Evolutionary conservation across 2,329 filamentous ascomycete species (phyloP), one percentile per base, ranked within the genome.

Genomic region (Pseudocercospora ulei): DNA sequence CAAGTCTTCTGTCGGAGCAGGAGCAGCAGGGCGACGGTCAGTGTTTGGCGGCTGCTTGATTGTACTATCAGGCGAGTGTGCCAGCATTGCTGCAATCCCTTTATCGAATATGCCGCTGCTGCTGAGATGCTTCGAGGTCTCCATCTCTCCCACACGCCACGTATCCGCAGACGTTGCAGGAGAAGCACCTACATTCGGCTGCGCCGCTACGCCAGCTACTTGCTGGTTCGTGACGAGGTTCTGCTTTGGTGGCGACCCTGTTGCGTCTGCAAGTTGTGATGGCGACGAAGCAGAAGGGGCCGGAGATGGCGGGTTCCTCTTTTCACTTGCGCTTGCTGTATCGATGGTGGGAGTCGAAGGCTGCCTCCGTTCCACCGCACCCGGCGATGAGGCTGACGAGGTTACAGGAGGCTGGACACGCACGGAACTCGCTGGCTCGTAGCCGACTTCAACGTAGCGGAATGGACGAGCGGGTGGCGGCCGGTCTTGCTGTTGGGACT

Each of bases 21-120:
- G 17, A 23, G 30, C 11, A 9, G 16, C 30, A 33, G 17, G 17
- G 20, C 30, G 30, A 33, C n/a, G 1, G 11, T 20, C 20, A 8
- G 30, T 19, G 11, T 33, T 33, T 13, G 18, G 30, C 9, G 23
- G 13, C 30, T 33, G 30, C n/a, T n/a, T 5, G 12, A 33, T 17
- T 12, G 30, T 33, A 13, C 30, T 33, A 19, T 17, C 18, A 20
- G 30, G 30, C 18, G 30, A 33, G 16, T 33, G 30, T 7, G 18
- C 30, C 11, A 33, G 30, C 30, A 33, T 33, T n/a, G 18, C 6
- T 23, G 30, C 30, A 23, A 33, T 20, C 30, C 23, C 30, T 13
- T 33, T 33, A 7, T 33, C 20, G n/a, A 19, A 33, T 19, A 33
- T 9, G n/a, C 30, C 30, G 11, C 5, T 4, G 13, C 5, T 33